These are phyloP conservation scores for Chalaropsis thielavioides DNA, from an alignment of 2,329 filamentous ascomycete genomes.

Conservation along the genomic window DNA sequence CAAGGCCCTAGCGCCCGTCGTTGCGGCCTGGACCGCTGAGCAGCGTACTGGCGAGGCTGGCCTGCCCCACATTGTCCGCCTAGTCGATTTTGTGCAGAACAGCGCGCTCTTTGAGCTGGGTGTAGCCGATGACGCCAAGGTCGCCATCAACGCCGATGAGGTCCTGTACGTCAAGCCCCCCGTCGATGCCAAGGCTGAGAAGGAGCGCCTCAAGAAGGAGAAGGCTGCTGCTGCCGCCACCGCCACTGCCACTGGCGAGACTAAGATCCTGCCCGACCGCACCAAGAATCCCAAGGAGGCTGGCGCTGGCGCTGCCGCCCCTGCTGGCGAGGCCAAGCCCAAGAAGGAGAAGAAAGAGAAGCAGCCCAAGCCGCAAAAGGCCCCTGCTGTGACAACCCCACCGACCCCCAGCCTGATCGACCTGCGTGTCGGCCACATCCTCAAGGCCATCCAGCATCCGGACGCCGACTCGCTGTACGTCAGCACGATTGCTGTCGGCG, in stretches of 20 bases:
- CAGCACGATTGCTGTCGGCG: constrained; percentile 87
- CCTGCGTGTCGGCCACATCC: constrained; percentile 89
- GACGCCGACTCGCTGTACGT: constrained; percentile 95
- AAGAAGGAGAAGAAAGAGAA: constrained; percentile 55
- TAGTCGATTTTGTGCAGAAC: constrained; percentile 91
- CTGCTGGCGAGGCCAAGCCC: constrained; percentile 30
- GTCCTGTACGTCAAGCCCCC: constrained; percentile 79
- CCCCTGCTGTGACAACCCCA: constrained; percentile 55
- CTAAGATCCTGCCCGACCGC: constrained; percentile 41
- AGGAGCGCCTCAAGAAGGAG: constrained; percentile 92
- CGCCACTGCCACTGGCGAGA: constrained; percentile 34
- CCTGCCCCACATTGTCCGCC: constrained; percentile 79
- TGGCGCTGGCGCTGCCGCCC: constrained; percentile 26
- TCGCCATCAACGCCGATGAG: constrained; percentile 63
- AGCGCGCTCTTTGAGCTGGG: constrained; percentile 58
- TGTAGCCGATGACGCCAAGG: constrained; percentile 57
- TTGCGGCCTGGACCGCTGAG: constrained; percentile 68
- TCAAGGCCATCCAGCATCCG: constrained; percentile 89
- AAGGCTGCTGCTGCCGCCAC: constrained; percentile 57
- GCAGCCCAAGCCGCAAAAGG: constrained; percentile 58
- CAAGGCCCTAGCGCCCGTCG: constrained; percentile 58
- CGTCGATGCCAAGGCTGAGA: constrained; percentile 84
- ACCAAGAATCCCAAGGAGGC: constrained; percentile 50
- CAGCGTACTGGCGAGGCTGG: constrained; percentile 81
- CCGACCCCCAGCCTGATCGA: constrained; percentile 80